These are phyloP conservation scores for Abortiporus biennis DNA, from an alignment of 1,284 basidiomycete species.

Conservation along the genomic window DNA sequence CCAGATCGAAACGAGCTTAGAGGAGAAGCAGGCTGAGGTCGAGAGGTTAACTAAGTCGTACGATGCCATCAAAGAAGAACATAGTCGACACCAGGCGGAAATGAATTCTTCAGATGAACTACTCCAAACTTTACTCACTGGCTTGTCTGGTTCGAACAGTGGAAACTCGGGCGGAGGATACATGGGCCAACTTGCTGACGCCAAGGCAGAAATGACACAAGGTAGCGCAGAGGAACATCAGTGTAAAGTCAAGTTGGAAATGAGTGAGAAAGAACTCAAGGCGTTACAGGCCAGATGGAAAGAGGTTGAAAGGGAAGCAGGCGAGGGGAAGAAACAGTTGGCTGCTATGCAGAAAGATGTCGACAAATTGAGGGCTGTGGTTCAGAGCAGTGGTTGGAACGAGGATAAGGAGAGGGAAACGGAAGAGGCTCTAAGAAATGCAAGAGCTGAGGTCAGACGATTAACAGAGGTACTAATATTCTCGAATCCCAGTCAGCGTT, in stretches of 20 bases:
- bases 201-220: conserved; percentile 70
- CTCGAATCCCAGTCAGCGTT: too few species aligned
- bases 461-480: too few species aligned
- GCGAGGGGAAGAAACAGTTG: conserved; percentile 70
- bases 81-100: conserved; percentile 58
- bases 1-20: conserved; percentile 52
- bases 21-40: conserved; percentile 55
- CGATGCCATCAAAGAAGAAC: conserved; percentile 67
- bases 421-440: conserved; percentile 51
- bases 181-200: conserved; percentile 94
- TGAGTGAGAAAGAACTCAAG: conserved; percentile 80
- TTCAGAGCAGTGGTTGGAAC: conserved; percentile 75
- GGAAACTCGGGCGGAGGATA: conserved; percentile 83
- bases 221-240: conserved; percentile 86
- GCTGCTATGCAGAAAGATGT: conserved; percentile 57
- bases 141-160: conserved; percentile 67
- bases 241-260: conserved; percentile 69
- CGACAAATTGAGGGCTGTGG: conserved; percentile 45
- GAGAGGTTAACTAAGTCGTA: conserved; percentile 56
- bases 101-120: conserved; percentile 84
- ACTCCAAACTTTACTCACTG: conserved; percentile 92
- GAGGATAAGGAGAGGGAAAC: conserved; percentile 67
- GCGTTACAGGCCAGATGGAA: conserved; percentile 78
- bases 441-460: conserved; percentile 51
- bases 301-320: conserved; percentile 79